Percentiles rank a stretch among this genome's conserved stretches.
Conservation (phyloP, 306 rosid genomes). For the Sechiopsis laciniata region DNA sequence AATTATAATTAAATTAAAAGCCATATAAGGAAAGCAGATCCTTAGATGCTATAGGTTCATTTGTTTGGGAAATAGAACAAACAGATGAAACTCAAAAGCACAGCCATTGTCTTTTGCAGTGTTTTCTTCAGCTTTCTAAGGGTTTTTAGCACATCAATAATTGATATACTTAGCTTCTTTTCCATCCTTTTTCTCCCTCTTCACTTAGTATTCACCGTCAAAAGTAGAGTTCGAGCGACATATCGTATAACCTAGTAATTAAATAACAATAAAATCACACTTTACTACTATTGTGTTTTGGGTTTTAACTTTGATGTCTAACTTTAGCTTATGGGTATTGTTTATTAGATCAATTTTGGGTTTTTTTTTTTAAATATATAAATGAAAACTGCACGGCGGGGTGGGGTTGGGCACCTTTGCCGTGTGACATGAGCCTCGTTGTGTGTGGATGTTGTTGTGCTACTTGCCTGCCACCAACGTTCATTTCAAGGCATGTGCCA, state of each 20-base stretch:
- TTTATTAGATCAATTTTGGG: background rate
- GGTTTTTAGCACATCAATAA: conserved; percentile 10
- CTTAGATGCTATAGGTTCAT: conserved; percentile 8
- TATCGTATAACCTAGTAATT: no score
- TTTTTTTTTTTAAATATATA: no score
- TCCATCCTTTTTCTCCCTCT: background rate
- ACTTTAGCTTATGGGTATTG: background rate
- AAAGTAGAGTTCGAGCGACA: no score
- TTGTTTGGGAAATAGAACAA: conserved; percentile 3
- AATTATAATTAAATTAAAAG: background rate
- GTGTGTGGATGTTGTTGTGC: no score
- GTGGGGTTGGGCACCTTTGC: no score
- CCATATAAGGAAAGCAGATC: conserved; percentile 8
- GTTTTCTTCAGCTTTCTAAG: conserved; percentile 7
- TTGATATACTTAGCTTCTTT: background rate
- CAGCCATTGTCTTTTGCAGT: background rate
- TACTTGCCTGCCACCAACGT: no score
- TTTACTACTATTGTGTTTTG: conserved; percentile 17
- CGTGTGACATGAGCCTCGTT: no score
- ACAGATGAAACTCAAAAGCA: conserved; percentile 12
- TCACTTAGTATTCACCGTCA: background rate
- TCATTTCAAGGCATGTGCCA: no score
- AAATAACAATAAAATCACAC: background rate
- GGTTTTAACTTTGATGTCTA: background rate
- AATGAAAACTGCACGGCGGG: no score